Evolutionary conservation across 352 stramenopile genomes (phyloP), one percentile per base, ranked within the genome.

Genomic region (Globisporangium rhizosaccharum): DNA sequence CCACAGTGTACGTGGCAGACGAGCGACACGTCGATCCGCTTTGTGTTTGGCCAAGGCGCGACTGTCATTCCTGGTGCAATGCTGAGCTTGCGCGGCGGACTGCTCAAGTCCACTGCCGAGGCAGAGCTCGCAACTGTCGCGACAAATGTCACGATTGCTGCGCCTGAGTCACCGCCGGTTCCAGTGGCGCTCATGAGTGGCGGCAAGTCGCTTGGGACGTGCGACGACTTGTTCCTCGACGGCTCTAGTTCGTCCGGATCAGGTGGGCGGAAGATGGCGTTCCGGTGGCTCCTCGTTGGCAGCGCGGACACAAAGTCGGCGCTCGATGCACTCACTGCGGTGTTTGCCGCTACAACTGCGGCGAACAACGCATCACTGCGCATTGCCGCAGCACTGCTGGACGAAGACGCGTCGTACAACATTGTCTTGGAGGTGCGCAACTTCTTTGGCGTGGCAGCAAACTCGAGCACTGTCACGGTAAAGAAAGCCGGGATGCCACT

Each of bases 141-240:
- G 15, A 61, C 67, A 26, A 83, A 48, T 4, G 15, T 80, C 15
- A 53, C 45, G 1, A 61, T 85, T 4, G 66, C 56, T 25, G 49
- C 66, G 2, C 76, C 79, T 0, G 73, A 80, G 30, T 70, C 74
- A 0, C 56, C 80, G 39, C 79, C 73, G 0, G 57, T 78, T 3
- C 79, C 79, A 36, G 36, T 75, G 15, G 71, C 72, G 14, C 42
- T 74, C 33, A 66, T 89, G 0, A 85, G 58, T 30, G 79, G 79
- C 1, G 67, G 67, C 14, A 70, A 61, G 7, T 86, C 75, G 1
- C 62, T 89, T 5, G 79, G 79, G 18, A 75, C 66, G 36, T 89
- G 76, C 37, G 79, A 89, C 26, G 70, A 85, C 60, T 55, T 87
- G 10, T 76, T 77, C 20, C 64, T 89, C 10, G 79, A 89, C 49